A percentile compares a stretch with the other conserved stretches of the same genome.
These are phyloP conservation scores for Poa annua DNA, from an alignment of 176 grass and related monocot species.

Conservation along the genomic window DNA sequence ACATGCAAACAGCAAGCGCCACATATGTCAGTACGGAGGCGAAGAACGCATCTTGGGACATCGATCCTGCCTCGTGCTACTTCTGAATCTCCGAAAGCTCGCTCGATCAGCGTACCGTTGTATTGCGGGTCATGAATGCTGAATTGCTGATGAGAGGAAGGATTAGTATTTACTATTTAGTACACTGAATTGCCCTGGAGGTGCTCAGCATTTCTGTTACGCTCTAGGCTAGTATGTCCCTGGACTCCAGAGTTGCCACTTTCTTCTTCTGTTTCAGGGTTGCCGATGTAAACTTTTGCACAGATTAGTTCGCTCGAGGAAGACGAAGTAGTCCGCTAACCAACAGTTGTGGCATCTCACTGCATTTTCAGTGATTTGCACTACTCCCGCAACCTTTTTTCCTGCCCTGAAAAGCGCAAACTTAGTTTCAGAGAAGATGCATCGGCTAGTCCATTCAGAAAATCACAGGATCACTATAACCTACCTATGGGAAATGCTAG, in stretches of 20 bases:
- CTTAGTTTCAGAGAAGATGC: neutral
- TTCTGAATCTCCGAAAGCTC: neutral
- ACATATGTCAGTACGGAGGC: neutral
- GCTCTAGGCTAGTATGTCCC: too few species aligned
- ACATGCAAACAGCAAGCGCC: neutral
- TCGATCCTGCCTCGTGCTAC: neutral
- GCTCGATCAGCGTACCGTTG: neutral
- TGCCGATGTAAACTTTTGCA: too few species aligned
- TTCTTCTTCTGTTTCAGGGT: too few species aligned
- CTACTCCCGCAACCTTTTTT: neutral
- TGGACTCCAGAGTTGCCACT: too few species aligned
- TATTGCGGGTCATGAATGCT: too few species aligned
- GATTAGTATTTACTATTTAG: too few species aligned
- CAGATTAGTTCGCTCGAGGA: neutral
- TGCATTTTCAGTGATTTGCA: neutral
- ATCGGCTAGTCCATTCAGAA: neutral
- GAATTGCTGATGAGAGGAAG: too few species aligned
- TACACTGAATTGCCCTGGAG: too few species aligned
- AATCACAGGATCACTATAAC: too few species aligned
- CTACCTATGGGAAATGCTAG: too few species aligned
- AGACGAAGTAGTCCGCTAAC: neutral
- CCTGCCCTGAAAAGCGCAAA: neutral
- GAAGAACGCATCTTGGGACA: neutral
- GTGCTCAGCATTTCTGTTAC: too few species aligned
- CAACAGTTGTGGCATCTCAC: neutral